phyloP scores from a whole-genome alignment of 257 asterid species.

The Capsicum baccatum region DNA sequence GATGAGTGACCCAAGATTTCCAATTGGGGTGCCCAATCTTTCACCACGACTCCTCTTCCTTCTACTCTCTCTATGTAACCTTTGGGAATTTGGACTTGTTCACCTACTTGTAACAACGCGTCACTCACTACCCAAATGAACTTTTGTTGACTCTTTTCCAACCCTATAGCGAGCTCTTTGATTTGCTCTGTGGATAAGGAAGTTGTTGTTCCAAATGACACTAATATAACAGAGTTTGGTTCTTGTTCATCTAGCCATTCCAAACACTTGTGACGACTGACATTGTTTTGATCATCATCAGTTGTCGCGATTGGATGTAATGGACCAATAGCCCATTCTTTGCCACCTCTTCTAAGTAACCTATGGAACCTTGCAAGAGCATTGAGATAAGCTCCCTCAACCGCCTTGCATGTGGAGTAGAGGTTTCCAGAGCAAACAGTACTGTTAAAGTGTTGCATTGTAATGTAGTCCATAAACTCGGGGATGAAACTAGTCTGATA shows the following conservation, averaged over 20 bases:
- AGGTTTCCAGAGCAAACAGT: not conserved
- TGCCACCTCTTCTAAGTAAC: not conserved
- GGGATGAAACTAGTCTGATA: not conserved
- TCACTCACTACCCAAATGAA: not conserved
- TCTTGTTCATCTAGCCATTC: not conserved
- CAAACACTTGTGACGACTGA: not conserved
- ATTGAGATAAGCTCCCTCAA: not conserved
- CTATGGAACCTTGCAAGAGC: not conserved
- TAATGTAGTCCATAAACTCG: not conserved
- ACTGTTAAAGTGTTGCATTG: not conserved
- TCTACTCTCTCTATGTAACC: not conserved
- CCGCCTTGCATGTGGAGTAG: not conserved
- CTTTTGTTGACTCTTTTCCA: not conserved
- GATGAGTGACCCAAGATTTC: not conserved
- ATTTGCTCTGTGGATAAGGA: not conserved
- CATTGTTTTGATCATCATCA: not conserved
- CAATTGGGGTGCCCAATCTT: not conserved
- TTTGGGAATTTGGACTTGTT: not conserved
- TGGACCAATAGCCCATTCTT: not conserved
- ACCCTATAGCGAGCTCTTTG: not conserved
- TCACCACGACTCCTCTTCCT: not conserved
- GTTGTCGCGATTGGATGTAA: not conserved
- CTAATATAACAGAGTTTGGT: not conserved
- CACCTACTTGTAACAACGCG: not conserved
- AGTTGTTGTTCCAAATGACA: not conserved